These are phyloP conservation scores for Neonectria sp. DNA, from an alignment of 2,329 filamentous ascomycete species.

Conservation along the genomic window DNA sequence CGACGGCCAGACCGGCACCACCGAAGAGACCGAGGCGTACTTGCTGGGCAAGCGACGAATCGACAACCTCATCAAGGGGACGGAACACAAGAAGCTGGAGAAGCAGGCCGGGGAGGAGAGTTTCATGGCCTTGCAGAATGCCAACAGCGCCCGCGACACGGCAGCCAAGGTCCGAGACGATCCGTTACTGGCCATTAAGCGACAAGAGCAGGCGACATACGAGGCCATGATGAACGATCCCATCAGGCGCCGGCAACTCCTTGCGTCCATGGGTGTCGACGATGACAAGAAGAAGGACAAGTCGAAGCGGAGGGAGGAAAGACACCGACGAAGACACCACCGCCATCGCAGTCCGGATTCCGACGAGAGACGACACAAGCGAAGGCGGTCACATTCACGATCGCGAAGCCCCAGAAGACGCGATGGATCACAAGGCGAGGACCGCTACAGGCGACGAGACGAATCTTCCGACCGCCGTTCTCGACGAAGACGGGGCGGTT, in stretches of 20 bases:
- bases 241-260: constrained; percentile 75
- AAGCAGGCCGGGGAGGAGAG: constrained; percentile 77
- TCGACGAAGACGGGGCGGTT: constrained; percentile 39
- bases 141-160: constrained; percentile 83
- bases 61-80: constrained; percentile 84
- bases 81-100: constrained; percentile 84
- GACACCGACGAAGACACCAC: constrained; percentile 61
- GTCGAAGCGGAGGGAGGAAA: constrained; percentile 49
- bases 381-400: constrained; percentile 63
- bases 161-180: constrained; percentile 91
- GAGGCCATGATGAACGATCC: constrained; percentile 86
- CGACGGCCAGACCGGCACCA: constrained; percentile 80
- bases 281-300: constrained; percentile 63
- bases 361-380: constrained; percentile 56
- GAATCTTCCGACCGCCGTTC: constrained; percentile 44
- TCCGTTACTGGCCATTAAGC: constrained; percentile 93
- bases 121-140: constrained; percentile 75
- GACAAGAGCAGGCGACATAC: constrained; percentile 87
- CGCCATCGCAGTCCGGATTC: constrained; percentile 59
- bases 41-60: constrained; percentile 93
- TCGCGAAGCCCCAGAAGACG: constrained; percentile 60
- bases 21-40: constrained; percentile 94
- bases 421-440: constrained; percentile 49
- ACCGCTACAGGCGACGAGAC: constrained; percentile 45
- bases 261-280: constrained; percentile 73